Evolutionary conservation across 1,284 basidiomycete genomes (phyloP).

Genomic region (Grifola frondosa): DNA sequence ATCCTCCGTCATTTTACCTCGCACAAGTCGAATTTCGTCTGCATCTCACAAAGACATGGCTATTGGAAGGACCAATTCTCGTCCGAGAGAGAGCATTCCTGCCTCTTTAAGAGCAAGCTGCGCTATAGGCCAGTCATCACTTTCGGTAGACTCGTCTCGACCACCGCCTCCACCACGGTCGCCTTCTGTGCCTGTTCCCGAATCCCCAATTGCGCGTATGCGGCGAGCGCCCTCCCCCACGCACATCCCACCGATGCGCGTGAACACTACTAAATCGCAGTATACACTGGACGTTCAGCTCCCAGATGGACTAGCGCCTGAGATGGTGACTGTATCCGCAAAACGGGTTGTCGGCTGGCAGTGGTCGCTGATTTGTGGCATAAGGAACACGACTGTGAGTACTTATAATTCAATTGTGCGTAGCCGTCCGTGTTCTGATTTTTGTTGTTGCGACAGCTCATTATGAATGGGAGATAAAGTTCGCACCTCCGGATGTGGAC

Average conservation of each 20-base stretch:
- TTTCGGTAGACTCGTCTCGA: no score
- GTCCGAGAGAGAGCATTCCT: no score
- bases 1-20: no score
- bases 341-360: slow-evolving; percentile 27
- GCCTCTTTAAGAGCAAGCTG: no score
- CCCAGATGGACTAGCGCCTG: slow-evolving; percentile 25
- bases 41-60: no score
- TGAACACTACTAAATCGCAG: slow-evolving; percentile 23
- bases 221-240: slow-evolving; percentile 16
- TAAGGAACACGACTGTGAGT: slow-evolving; percentile 29
- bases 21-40: no score
- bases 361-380: slow-evolving; percentile 33
- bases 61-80: no score
- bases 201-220: slow-evolving; percentile 20
- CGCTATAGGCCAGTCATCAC: no score
- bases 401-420: not conserved
- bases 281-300: slow-evolving; percentile 30
- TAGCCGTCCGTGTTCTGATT: not conserved
- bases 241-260: slow-evolving; percentile 17
- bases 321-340: slow-evolving; percentile 33
- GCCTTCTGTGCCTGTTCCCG: slow-evolving; percentile 10
- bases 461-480: slow-evolving; percentile 31
- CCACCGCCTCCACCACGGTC: no score
- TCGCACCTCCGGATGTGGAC: slow-evolving; percentile 29
- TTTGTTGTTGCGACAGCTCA: slow-evolving; percentile 20